A percentile compares a stretch with the other conserved stretches of the same genome.
Conservation (phyloP, 805 yeast species). For the Lipomyces yamanashiensis region DNA sequence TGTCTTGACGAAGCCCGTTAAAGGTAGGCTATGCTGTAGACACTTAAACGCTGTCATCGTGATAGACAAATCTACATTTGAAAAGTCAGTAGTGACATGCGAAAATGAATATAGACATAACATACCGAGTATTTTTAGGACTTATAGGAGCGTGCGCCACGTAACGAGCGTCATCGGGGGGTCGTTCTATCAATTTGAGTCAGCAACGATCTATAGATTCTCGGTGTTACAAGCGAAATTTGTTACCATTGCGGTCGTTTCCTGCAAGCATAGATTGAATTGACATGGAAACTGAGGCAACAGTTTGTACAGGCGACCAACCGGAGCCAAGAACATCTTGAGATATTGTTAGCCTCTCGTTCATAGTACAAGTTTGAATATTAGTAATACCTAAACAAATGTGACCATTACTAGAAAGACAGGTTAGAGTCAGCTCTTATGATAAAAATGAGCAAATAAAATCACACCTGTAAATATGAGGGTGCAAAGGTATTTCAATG, state of each 20-base stretch:
- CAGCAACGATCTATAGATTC: slow-evolving; percentile 4
- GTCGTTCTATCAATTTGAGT: slow-evolving; percentile 49
- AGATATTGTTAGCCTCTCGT: neutral
- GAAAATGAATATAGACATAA: neutral
- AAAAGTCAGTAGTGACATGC: neutral
- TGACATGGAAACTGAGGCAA: slow-evolving; percentile 50
- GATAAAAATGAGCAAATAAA: neutral
- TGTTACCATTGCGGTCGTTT: slow-evolving; percentile 48
- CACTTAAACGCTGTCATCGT: slow-evolving; percentile 56
- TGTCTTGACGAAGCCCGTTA: no score
- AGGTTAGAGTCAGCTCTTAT: neutral
- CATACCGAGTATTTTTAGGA: slow-evolving; percentile 52
- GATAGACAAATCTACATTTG: slow-evolving; percentile 54
- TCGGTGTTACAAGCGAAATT: no score
- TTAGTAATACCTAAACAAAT: slow-evolving; percentile 57
- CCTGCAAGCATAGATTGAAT: slow-evolving; percentile 67
- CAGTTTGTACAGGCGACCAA: slow-evolving; percentile 68
- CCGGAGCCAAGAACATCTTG: slow-evolving; percentile 61
- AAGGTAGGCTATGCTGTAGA: no score
- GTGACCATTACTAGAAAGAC: slow-evolving; percentile 59
- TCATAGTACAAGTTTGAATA: no score
- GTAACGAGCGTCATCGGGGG: slow-evolving; percentile 61
- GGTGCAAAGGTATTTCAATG: slow-evolving; percentile 64
- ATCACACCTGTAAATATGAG: slow-evolving; percentile 62
- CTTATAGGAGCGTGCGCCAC: slow-evolving; percentile 59